A percentile compares a stretch with the other conserved stretches of the same genome.
These are phyloP conservation scores for Coniella vitis DNA, from an alignment of 2,329 filamentous ascomycete species.

Conservation along the genomic window DNA sequence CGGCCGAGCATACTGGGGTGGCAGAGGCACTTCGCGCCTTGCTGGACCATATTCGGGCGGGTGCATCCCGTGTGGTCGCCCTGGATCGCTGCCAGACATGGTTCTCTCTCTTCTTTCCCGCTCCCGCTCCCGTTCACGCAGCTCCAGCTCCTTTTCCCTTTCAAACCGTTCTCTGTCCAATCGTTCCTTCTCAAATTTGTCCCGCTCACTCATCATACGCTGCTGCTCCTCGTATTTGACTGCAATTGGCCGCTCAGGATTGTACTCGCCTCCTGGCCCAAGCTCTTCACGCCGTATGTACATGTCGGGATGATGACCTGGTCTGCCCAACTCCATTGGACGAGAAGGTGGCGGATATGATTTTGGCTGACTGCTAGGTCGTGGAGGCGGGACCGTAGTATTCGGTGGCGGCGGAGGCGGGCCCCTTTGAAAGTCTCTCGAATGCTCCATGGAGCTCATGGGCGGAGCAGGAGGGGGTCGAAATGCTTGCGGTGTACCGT, in stretches of 20 bases:
- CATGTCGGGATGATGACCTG: slow-evolving; percentile 31
- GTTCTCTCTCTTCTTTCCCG: slow-evolving; percentile 35
- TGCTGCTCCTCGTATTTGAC: slow-evolving; percentile 46
- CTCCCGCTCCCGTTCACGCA: slow-evolving; percentile 25
- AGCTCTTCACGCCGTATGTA: slow-evolving; percentile 46
- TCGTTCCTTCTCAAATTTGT: slow-evolving; percentile 30
- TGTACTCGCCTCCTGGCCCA: slow-evolving; percentile 41
- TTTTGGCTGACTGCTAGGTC: slow-evolving; percentile 47
- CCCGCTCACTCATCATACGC: slow-evolving; percentile 40
- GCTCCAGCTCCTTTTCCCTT: slow-evolving; percentile 34
- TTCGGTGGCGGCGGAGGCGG: slow-evolving; percentile 20
- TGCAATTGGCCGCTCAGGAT: slow-evolving; percentile 40
- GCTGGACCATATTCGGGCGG: slow-evolving; percentile 36
- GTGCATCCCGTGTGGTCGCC: slow-evolving; percentile 36
- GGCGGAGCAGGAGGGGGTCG: slow-evolving; percentile 39
- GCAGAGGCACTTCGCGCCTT: slow-evolving; percentile 23
- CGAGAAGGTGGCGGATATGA: slow-evolving; percentile 37
- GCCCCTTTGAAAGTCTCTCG: slow-evolving; percentile 32
- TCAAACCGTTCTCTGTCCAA: slow-evolving; percentile 38
- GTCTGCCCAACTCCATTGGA: slow-evolving; percentile 40
- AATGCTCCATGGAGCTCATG: slow-evolving; percentile 35
- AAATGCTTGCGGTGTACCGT: slow-evolving; percentile 51
- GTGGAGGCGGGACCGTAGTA: slow-evolving; percentile 34
- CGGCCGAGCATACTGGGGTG: slow-evolving; percentile 36
- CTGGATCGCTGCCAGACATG: slow-evolving; percentile 42